Conservation (phyloP, 345 rosid species). For the Pugionium cornutum region DNA sequence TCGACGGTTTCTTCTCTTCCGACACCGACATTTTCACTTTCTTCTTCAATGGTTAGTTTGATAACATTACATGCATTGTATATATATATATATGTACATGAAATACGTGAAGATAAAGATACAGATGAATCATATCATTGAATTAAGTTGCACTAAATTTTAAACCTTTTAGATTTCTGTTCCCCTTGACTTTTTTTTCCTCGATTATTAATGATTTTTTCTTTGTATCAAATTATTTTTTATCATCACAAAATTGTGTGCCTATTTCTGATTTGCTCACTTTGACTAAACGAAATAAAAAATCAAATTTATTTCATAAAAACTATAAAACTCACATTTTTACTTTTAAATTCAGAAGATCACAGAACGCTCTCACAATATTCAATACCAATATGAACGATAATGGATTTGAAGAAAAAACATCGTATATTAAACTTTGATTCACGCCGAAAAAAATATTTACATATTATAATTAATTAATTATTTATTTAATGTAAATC, state of each 20-base stretch:
- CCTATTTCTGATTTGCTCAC: not conserved
- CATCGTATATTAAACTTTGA: no score
- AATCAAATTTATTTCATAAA: not conserved
- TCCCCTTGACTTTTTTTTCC: not conserved
- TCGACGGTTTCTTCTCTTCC: constrained; percentile 7
- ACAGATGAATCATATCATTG: not conserved
- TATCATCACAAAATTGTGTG: not conserved
- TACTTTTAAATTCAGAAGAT: not conserved
- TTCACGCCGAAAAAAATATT: no score
- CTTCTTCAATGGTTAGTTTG: not conserved
- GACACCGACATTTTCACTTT: constrained; percentile 16
- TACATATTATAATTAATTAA: no score
- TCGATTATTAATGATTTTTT: no score
- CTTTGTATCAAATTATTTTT: not conserved
- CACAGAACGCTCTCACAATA: not conserved
- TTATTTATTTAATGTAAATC: no score
- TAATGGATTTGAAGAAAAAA: no score
- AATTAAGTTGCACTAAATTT: not conserved
- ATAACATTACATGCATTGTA: not conserved
- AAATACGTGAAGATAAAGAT: not conserved
- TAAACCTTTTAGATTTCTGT: constrained; percentile 20
- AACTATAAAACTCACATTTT: not conserved
- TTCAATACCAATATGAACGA: no score
- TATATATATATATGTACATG: not conserved
- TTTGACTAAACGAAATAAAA: constrained; percentile 5